Percentiles rank a stretch among this genome's conserved stretches.
These are phyloP conservation scores for Beauveria sp. DNA, from an alignment of 2,329 filamentous ascomycete genomes.

Conservation along the genomic window DNA sequence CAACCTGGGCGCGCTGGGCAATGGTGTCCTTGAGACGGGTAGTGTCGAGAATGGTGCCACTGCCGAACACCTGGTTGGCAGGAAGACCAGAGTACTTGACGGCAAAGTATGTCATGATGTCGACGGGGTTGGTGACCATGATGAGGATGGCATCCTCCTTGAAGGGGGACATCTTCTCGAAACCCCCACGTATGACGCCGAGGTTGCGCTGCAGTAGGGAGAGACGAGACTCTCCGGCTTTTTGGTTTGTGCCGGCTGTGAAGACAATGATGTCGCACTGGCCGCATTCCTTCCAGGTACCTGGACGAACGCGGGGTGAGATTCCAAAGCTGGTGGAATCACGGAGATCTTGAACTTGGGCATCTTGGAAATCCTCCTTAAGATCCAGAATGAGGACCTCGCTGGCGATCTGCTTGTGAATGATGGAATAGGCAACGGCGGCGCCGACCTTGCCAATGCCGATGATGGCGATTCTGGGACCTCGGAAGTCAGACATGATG, in stretches of 20 bases:
- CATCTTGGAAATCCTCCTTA: conserved; percentile 36
- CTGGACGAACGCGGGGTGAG: conserved; percentile 35
- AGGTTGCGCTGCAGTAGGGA: conserved; percentile 30
- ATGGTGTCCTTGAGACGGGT: conserved; percentile 38
- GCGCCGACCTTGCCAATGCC: conserved; percentile 44
- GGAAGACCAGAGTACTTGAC: conserved; percentile 40
- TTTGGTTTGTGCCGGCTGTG: conserved; percentile 45
- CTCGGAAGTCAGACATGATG: conserved; percentile 12
- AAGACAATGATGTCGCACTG: conserved; percentile 47
- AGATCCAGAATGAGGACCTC: conserved; percentile 48
- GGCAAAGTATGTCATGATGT: conserved; percentile 44
- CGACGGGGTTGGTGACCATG: conserved; percentile 47
- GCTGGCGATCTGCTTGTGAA: conserved; percentile 39
- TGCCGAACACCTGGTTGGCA: conserved; percentile 40
- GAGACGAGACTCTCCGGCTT: conserved; percentile 1
- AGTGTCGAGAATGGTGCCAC: conserved; percentile 46
- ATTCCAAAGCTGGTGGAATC: conserved; percentile 39
- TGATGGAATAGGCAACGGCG: conserved; percentile 42
- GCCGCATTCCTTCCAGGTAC: conserved; percentile 38
- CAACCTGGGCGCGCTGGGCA: conserved; percentile 19
- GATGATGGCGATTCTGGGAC: conserved; percentile 35
- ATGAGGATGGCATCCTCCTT: conserved; percentile 39
- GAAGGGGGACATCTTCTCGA: conserved; percentile 41
- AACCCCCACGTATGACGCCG: conserved; percentile 38
- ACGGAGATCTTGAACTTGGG: conserved; percentile 43